phyloP scores from a whole-genome alignment of 2,329 filamentous ascomycete species.

The Colletotrichum theobromicola region DNA sequence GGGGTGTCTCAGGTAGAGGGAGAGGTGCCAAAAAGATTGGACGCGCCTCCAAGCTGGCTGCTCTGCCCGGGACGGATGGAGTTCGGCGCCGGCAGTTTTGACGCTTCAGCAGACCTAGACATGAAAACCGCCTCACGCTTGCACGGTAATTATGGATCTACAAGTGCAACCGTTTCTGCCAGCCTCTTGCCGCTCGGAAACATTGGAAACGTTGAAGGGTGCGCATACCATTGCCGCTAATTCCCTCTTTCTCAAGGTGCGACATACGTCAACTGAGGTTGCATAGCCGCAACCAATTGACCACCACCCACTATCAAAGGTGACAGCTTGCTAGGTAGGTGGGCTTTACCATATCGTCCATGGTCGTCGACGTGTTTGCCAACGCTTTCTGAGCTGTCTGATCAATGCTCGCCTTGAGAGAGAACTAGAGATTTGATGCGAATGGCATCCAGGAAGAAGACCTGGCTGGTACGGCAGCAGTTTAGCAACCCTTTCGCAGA shows the following conservation, averaged over 20 bases:
- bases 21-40: background rate
- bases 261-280: background rate
- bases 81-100: background rate
- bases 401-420: background rate
- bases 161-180: background rate
- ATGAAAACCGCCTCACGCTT: background rate
- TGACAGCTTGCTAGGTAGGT: background rate
- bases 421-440: background rate
- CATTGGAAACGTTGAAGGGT: background rate
- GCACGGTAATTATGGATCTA: background rate
- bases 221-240: background rate
- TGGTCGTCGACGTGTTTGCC: background rate
- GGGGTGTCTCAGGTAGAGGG: constrained; percentile 5
- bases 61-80: background rate
- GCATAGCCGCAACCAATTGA: background rate
- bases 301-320: background rate
- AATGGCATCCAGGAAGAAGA: background rate
- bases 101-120: background rate
- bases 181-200: background rate
- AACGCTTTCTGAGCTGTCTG: background rate
- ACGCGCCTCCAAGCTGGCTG: background rate
- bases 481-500: background rate
- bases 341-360: background rate
- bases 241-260: background rate
- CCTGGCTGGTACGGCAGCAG: background rate